Evolutionary conservation across 2,329 filamentous ascomycete species (phyloP), one percentile per base, ranked within the genome.

Genomic region (Colletotrichum echinochloae): DNA sequence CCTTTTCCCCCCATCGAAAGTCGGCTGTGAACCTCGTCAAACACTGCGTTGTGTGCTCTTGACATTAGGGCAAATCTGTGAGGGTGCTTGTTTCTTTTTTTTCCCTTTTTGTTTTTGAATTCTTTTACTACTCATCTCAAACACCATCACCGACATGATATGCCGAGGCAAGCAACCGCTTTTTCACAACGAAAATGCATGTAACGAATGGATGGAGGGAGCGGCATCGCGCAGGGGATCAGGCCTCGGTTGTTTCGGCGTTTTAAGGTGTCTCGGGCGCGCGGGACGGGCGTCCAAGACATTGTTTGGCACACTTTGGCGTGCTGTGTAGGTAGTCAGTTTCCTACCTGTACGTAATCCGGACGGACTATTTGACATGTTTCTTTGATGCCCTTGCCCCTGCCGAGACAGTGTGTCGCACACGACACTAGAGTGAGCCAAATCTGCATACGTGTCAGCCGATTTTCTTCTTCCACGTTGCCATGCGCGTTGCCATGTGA

Each of bases 1-100:
- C 88, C 83, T 67, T 86, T 90, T 80, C 87, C 90, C 70, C 88
- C 89, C 55, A 85, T 96, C 70, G 94, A 97, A 82, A 95, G 92
- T 80, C 89, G 93, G 75, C 83, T 98, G 81, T 97, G 86, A 85
- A 74, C 8, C 20, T 23, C 14, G 48, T 30, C 26, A 30, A 52
- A 44, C 12, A 26, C n/a, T 63, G 23, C 37, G 41, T 20, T 11
- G 26, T 48, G 44, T n/a, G 33, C 20, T 16, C 23, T 44, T n/a
- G 9, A 18, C 20, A 33, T 33, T n/a, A n/a, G 18, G 30, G 18
- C n/a, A 48, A 35, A 33, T 41, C 30, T 7, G 35, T 30, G 18
- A 49, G n/a, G n/a, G 49, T 39, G 23, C 28, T n/a, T 14, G 41
- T 26, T 60, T 1, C 44, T 26, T 28, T 60, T 11, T 51, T 62